Conservation (phyloP, 2,329 filamentous ascomycete species). For the Trichoderma brevicompactum region DNA sequence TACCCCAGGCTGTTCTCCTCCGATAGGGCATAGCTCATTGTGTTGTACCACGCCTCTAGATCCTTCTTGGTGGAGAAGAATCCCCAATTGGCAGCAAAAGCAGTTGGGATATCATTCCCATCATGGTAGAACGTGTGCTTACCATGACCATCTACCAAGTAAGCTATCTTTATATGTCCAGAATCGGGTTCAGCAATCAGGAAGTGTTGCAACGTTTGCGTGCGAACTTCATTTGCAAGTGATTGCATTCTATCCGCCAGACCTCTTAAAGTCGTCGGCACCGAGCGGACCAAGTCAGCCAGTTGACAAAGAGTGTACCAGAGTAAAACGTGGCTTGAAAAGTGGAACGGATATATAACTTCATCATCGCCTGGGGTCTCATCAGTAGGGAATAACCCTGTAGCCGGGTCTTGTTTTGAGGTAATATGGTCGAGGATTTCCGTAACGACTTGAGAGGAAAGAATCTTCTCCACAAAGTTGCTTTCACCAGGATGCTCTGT, state of each 20-base stretch:
- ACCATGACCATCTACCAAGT: conserved; percentile 2
- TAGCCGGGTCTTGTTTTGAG: not conserved
- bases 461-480: not conserved
- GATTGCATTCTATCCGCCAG: not conserved
- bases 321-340: conserved; percentile 1
- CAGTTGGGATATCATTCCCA: conserved; percentile 2
- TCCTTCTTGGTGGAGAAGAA: not conserved
- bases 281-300: not conserved
- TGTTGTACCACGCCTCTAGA: conserved; percentile 1
- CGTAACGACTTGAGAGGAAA: not conserved
- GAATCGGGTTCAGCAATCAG: not conserved
- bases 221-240: not conserved
- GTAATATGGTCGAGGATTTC: not conserved
- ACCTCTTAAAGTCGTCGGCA: not conserved
- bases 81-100: conserved; percentile 1
- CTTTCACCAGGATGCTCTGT: not conserved
- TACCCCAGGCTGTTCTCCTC: not conserved
- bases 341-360: conserved; percentile 3
- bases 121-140: not conserved
- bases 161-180: not conserved
- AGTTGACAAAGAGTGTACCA: conserved; percentile 1
- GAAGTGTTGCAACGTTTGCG: not conserved
- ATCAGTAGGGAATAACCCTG: not conserved
- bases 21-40: not conserved
- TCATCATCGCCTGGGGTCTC: conserved; percentile 1